phyloP scores from a whole-genome alignment of 2,329 filamentous ascomycete genomes.

The Aspergillus sp. region DNA sequence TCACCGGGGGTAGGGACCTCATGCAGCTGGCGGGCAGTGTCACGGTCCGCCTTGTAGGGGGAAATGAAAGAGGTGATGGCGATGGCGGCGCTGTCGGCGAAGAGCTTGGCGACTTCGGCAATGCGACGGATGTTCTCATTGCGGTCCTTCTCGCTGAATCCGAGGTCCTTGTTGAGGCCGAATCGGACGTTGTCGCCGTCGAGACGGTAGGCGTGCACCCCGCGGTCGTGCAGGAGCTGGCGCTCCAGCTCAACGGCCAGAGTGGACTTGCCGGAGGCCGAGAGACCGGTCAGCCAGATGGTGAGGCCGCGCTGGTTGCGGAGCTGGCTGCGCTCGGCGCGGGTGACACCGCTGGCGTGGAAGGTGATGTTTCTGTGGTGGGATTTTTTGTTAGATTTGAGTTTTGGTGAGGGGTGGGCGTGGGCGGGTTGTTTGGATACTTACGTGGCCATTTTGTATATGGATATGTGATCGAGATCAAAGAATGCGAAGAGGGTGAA shows the following conservation, averaged over 20 bases:
- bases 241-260: conserved; percentile 96
- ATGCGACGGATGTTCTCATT: conserved; percentile 98
- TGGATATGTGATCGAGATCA: not conserved
- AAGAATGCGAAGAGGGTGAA: conserved; percentile 1
- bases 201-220: conserved; percentile 80
- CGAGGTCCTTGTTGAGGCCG: conserved; percentile 95
- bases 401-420: not conserved
- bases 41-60: conserved; percentile 82
- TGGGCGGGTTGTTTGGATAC: conserved; percentile 8
- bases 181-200: conserved; percentile 99
- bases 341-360: conserved; percentile 40
- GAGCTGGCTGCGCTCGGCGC: conserved; percentile 34
- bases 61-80: conserved; percentile 96
- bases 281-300: conserved; percentile 96
- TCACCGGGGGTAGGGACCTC: conserved; percentile 55
- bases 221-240: conserved; percentile 72
- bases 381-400: conserved; percentile 6
- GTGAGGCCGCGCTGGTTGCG: conserved; percentile 88
- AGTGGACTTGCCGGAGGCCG: conserved; percentile 93
- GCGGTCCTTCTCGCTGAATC: conserved; percentile 86
- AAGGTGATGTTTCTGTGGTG: conserved; percentile 41
- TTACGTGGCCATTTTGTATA: conserved; percentile 30
- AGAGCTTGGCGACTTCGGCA: conserved; percentile 93
- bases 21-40: conserved; percentile 77
- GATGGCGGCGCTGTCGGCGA: conserved; percentile 82